These are phyloP conservation scores for Globisporangium camurandrum DNA, from an alignment of 352 stramenopile species.

Conservation along the genomic window DNA sequence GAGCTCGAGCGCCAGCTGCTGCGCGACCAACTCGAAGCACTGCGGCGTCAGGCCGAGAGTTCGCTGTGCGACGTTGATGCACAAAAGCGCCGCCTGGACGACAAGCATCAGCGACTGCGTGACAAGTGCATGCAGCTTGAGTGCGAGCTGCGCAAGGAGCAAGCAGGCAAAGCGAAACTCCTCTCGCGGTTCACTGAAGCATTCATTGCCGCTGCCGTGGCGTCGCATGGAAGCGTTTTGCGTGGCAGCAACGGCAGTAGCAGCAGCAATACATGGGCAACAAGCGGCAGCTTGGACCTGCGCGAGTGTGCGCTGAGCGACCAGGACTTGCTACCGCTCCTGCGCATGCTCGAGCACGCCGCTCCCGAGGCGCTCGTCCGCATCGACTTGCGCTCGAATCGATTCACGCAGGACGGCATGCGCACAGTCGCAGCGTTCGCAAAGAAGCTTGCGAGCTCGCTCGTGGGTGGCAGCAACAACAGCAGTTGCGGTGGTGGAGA, in stretches of 20 bases:
- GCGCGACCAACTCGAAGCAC: conserved; percentile 29
- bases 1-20: conserved; percentile 43
- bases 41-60: conserved; percentile 29
- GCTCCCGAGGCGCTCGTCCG: conserved; percentile 12
- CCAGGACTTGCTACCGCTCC: conserved; percentile 32
- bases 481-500: not conserved
- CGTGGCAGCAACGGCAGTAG: not conserved
- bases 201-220: conserved; percentile 8
- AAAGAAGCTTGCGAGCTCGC: conserved; percentile 9
- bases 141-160: conserved; percentile 29
- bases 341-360: conserved; percentile 30
- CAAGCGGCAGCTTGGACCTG: conserved; percentile 24
- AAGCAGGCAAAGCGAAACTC: conserved; percentile 40
- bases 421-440: conserved; percentile 24
- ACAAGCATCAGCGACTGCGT: conserved; percentile 20
- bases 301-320: conserved; percentile 47
- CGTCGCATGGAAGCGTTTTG: not conserved
- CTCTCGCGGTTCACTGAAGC: conserved; percentile 25
- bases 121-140: conserved; percentile 29
- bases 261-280: conserved; percentile 8
- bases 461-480: not conserved
- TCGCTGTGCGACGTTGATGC: conserved; percentile 28
- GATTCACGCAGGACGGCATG: conserved; percentile 46
- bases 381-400: conserved; percentile 55
- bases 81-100: conserved; percentile 25